A percentile compares a stretch with the other conserved stretches of the same genome.
Evolutionary conservation across 306 rosid genomes (phyloP).

Genomic region (Chamaecrista fasciculata): DNA sequence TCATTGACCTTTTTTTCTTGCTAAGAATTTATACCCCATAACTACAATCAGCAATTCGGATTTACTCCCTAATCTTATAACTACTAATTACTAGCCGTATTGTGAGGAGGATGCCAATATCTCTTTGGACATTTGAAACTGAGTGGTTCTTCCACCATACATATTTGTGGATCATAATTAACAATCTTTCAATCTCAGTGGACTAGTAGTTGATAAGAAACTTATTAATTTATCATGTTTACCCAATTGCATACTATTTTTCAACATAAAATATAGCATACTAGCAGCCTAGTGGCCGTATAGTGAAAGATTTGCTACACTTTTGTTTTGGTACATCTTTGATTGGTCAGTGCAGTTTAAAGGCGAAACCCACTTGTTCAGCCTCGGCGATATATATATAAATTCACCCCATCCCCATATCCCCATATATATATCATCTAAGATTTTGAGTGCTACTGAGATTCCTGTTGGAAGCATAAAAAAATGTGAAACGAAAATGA

Average conservation of each 20-base stretch:
- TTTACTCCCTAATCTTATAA: too few species aligned
- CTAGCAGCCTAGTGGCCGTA: background rate
- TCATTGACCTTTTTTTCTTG: background rate
- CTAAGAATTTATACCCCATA: background rate
- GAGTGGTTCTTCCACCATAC: slow-evolving; percentile 29
- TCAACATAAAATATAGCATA: background rate
- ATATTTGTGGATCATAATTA: background rate
- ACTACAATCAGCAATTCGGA: background rate
- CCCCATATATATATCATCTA: too few species aligned
- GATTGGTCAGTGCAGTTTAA: too few species aligned
- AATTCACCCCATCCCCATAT: background rate
- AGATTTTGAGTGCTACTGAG: background rate
- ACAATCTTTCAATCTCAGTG: slow-evolving; percentile 12
- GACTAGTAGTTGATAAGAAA: slow-evolving; percentile 13
- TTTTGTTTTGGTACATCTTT: slow-evolving; percentile 7
- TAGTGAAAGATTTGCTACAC: slow-evolving; percentile 2
- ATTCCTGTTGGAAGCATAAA: background rate
- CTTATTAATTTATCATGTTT: slow-evolving; percentile 1
- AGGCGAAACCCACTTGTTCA: background rate
- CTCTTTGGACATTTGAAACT: background rate
- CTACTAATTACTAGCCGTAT: too few species aligned
- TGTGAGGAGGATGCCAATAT: background rate
- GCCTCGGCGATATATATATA: too few species aligned
- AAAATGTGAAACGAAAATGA: background rate
- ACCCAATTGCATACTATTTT: background rate